These are phyloP conservation scores for Microcera coccophila DNA, from an alignment of 2,329 filamentous ascomycete species.

Conservation along the genomic window DNA sequence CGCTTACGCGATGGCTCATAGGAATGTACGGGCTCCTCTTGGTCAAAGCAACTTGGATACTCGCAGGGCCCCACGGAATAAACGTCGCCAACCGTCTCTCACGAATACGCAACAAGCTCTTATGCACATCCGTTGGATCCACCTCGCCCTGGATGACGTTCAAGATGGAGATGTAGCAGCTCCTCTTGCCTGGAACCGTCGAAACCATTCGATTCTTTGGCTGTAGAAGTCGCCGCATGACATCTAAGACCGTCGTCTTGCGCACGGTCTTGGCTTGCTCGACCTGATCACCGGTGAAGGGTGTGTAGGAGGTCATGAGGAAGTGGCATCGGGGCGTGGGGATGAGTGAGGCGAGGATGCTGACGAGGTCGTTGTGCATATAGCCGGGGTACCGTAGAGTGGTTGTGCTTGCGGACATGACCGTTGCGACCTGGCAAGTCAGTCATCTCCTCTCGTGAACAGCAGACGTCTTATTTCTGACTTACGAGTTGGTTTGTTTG, in stretches of 20 bases:
- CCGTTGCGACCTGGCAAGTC: slow-evolving; percentile 69
- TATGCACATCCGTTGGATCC: slow-evolving; percentile 96
- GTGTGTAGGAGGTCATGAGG: slow-evolving; percentile 96
- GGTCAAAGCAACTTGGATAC: slow-evolving; percentile 93
- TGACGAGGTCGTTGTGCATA: slow-evolving; percentile 99
- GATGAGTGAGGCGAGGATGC: slow-evolving; percentile 92
- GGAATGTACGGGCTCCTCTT: slow-evolving; percentile 95
- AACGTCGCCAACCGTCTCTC: slow-evolving; percentile 92
- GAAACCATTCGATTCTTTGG: slow-evolving; percentile 99
- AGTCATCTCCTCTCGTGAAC: slow-evolving; percentile 6
- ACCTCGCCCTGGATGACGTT: slow-evolving; percentile 99
- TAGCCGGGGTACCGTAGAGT: slow-evolving; percentile 96
- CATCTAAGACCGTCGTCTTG: slow-evolving; percentile 95
- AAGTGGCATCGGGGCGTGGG: slow-evolving; percentile 97
- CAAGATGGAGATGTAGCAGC: slow-evolving; percentile 97
- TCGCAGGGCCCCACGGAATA: slow-evolving; percentile 96
- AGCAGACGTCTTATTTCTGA: slow-evolving; percentile 1
- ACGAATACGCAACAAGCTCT: slow-evolving; percentile 91
- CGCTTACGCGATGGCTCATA: slow-evolving; percentile 90
- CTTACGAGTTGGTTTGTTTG: slow-evolving; percentile 91
- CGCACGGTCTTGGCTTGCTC: slow-evolving; percentile 96
- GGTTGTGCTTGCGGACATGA: slow-evolving; percentile 97
- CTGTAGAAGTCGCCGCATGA: slow-evolving; percentile 92
- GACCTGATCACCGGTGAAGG: slow-evolving; percentile 93
- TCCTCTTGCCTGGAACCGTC: slow-evolving; percentile 90